Percentiles rank a stretch among this genome's conserved stretches.
These are phyloP conservation scores for Limnanthes douglasii DNA, from an alignment of 345 rosid genomes.

Conservation along the genomic window DNA sequence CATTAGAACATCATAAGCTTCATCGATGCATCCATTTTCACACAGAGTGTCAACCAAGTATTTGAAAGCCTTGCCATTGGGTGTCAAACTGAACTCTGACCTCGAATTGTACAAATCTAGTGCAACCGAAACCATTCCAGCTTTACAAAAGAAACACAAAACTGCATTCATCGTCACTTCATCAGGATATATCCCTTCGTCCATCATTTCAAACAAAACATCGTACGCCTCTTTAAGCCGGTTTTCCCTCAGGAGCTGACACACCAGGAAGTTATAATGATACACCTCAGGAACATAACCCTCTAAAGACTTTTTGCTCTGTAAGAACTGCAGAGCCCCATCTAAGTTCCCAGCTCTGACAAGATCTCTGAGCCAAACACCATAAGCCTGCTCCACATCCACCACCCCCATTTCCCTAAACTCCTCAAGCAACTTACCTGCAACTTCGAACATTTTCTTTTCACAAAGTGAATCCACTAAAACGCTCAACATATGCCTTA, in stretches of 20 bases:
- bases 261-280: constrained; percentile 43
- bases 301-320: constrained; percentile 26
- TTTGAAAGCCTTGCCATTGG: constrained; percentile 31
- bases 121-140: constrained; percentile 69
- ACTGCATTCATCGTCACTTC: constrained; percentile 42
- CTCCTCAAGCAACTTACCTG: constrained; percentile 38
- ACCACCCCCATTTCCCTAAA: constrained; percentile 20
- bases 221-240: constrained; percentile 42
- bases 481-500: constrained; percentile 18
- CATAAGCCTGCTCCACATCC: constrained; percentile 36
- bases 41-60: constrained; percentile 60
- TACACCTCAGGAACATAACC: constrained; percentile 43
- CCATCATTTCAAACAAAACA: constrained; percentile 60
- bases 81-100: constrained; percentile 41
- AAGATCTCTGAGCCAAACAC: constrained; percentile 40
- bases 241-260: constrained; percentile 37
- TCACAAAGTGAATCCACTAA: constrained; percentile 43
- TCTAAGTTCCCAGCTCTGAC: constrained; percentile 27
- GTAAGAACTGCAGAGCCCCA: constrained; percentile 39
- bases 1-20: constrained; percentile 43
- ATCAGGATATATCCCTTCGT: constrained; percentile 33
- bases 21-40: constrained; percentile 21
- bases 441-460: constrained; percentile 24
- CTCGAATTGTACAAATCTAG: constrained; percentile 44
- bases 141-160: constrained; percentile 75